A percentile compares a stretch with the other conserved stretches of the same genome.
Evolutionary conservation across 148 eudicot genomes (phyloP).

Genomic region (Diospyros lotus): DNA sequence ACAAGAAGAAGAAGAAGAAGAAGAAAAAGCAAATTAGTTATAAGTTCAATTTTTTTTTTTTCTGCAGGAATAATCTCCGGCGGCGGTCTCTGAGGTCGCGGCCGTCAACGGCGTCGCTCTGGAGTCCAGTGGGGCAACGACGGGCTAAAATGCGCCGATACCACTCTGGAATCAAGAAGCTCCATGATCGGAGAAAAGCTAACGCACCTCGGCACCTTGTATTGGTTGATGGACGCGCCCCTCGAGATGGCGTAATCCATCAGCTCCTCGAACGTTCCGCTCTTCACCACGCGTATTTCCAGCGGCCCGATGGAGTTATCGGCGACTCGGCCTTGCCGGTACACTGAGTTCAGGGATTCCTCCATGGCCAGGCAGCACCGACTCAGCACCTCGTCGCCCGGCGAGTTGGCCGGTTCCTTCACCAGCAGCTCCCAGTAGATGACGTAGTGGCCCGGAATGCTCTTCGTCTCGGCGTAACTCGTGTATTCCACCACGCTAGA

Average conservation of each 20-base stretch:
- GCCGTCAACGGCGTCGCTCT: slow-evolving; percentile 51
- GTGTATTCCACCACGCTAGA: slow-evolving; percentile 80
- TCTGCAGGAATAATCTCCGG: too few relatives aligned
- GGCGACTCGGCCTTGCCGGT: slow-evolving; percentile 74
- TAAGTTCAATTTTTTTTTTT: too few relatives aligned
- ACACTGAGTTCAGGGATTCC: slow-evolving; percentile 72
- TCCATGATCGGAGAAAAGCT: slow-evolving; percentile 82
- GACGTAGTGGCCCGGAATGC: slow-evolving; percentile 82
- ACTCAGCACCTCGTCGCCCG: slow-evolving; percentile 36
- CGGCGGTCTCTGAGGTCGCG: neutral
- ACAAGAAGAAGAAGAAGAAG: neutral
- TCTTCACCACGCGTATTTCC: slow-evolving; percentile 72
- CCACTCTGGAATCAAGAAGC: slow-evolving; percentile 67
- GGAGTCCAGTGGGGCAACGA: slow-evolving; percentile 67
- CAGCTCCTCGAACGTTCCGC: slow-evolving; percentile 73
- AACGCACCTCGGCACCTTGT: slow-evolving; percentile 83
- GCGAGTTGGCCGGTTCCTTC: slow-evolving; percentile 38
- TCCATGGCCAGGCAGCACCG: slow-evolving; percentile 74
- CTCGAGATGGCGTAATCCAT: slow-evolving; percentile 91
- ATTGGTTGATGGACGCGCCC: slow-evolving; percentile 86
- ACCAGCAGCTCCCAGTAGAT: slow-evolving; percentile 63
- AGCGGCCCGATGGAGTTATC: slow-evolving; percentile 73
- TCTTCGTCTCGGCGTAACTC: slow-evolving; percentile 63
- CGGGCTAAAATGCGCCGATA: slow-evolving; percentile 68
- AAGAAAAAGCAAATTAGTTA: neutral